Evolutionary conservation across 192 early-diverging fungal species (phyloP), one percentile per base, ranked within the genome.

Genomic region (Backusella morwellensis): DNA sequence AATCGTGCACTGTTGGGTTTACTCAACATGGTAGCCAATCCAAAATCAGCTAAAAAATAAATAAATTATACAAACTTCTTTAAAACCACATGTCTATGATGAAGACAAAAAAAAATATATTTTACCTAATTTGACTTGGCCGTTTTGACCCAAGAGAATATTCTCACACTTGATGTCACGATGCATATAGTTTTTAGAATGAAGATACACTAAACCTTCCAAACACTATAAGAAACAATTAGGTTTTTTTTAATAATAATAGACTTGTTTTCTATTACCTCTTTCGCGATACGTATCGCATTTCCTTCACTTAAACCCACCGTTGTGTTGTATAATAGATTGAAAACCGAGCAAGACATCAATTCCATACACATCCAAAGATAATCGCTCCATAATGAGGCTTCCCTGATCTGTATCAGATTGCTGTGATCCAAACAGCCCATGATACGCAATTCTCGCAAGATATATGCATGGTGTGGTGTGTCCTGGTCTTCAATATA

Each of bases 101-200:
- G n/a, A 56, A 6, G 54, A 29, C 0, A 47, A 52, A 73, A 15
- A 29, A 73, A 35, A 72, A 56, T 8, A 72, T n/a, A 40, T 47
- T 66, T 70, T 79, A 79, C 80, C 84, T 41, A 86, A 80, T 67
- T 86, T 86, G 23, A 86, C 77, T 66, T 77, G 76, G 17, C 83
- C 83, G 35, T 82, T 63, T 12, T 69, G 79, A 59, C 74, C 38
- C 17, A 86, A 34, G 7, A 86, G 40, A 26, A 86, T 78, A 69
- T 86, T 86, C 66, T 86, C 83, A 38, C 83, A 82, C 73, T 86
- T 86, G 72, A 86, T 75, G 78, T 86, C 85, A 75, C 85, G 83
- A 75, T 86, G 85, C 79, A 86, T 84, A 52, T 83, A 85, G 44
- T 84, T 84, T 21, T 81, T 79, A 26, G 70, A 72, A 69, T 86